Evolutionary conservation across 768 basidiomycete genomes (phyloP).

Genomic region (Xerocomus spinulosus): DNA sequence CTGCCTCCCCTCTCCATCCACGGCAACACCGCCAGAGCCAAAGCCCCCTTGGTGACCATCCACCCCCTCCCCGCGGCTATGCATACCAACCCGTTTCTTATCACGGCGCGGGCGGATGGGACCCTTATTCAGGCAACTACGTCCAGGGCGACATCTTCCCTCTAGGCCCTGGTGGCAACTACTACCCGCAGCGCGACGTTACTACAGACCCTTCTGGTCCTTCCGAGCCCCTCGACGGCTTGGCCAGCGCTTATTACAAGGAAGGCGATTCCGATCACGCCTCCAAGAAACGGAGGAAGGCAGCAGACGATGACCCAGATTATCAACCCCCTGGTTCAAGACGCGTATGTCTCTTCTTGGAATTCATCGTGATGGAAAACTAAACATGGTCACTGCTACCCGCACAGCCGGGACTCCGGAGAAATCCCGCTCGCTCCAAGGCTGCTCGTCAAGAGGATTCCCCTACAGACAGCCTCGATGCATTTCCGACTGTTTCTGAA

Average conservation of each 20-base stretch:
- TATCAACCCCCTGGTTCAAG: conserved; percentile 44
- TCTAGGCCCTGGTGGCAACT: conserved; percentile 34
- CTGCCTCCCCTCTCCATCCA: conserved; percentile 18
- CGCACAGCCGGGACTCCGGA: conserved; percentile 44
- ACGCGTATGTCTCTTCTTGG: conserved; percentile 46
- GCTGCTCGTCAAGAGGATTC: conserved; percentile 28
- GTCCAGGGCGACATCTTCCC: conserved; percentile 37
- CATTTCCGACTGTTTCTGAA: conserved; percentile 14
- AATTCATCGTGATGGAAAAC: not conserved
- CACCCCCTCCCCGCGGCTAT: conserved; percentile 31
- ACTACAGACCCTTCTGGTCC: conserved; percentile 9
- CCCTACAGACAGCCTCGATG: conserved; percentile 21
- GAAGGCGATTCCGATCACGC: conserved; percentile 29
- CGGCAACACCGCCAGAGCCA: conserved; percentile 27
- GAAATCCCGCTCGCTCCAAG: conserved; percentile 38
- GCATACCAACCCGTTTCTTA: conserved; percentile 36
- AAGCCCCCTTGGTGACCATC: conserved; percentile 28
- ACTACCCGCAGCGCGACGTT: conserved; percentile 30
- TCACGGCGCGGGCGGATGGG: conserved; percentile 39
- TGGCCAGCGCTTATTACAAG: conserved; percentile 27
- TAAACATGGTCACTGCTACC: conserved; percentile 1
- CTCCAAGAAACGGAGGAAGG: conserved; percentile 49
- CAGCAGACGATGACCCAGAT: conserved; percentile 46
- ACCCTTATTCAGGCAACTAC: conserved; percentile 35
- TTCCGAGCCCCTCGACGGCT: conserved; percentile 17